phyloP scores from a whole-genome alignment of 2,329 filamentous ascomycete genomes.

The Talaromyces sp. region DNA sequence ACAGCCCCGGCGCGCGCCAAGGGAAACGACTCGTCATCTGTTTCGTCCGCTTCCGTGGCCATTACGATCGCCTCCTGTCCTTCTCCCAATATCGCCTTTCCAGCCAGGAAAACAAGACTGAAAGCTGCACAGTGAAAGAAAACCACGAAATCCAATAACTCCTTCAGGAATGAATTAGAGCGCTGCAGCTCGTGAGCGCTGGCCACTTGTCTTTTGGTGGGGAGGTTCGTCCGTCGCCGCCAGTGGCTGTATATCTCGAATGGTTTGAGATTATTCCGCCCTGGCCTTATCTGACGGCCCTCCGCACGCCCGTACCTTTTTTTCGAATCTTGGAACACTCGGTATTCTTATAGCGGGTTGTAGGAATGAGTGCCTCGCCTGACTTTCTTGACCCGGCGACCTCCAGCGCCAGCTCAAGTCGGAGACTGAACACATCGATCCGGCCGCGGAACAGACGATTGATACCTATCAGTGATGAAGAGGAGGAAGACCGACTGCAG shows the following conservation, averaged over 20 bases:
- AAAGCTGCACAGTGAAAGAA: too few species aligned
- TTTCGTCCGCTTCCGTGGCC: slow-evolving; percentile 8
- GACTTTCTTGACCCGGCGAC: slow-evolving; percentile 30
- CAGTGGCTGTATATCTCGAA: slow-evolving; percentile 29
- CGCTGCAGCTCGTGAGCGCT: slow-evolving; percentile 9
- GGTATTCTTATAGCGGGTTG: background rate
- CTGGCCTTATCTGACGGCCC: slow-evolving; percentile 9
- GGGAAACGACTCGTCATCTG: background rate
- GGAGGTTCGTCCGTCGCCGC: slow-evolving; percentile 20
- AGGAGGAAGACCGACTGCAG: slow-evolving; percentile 21
- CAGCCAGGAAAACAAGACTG: background rate
- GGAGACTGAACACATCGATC: slow-evolving; percentile 31
- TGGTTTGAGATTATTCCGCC: slow-evolving; percentile 16
- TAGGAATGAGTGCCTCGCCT: slow-evolving; percentile 37
- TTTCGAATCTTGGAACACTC: slow-evolving; percentile 6
- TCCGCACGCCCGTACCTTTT: slow-evolving; percentile 15
- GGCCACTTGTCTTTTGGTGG: slow-evolving; percentile 11
- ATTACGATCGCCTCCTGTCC: background rate
- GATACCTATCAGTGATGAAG: slow-evolving; percentile 37
- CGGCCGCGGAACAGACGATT: slow-evolving; percentile 40
- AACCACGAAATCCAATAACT: background rate
- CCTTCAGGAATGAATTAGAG: slow-evolving; percentile 9
- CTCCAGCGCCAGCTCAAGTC: slow-evolving; percentile 25
- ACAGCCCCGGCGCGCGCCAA: background rate
- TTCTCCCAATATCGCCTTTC: background rate